Evolutionary conservation across 1,284 basidiomycete species (phyloP), one percentile per base, ranked within the genome.

Genomic region (Pseudozyma tsukubaensis): DNA sequence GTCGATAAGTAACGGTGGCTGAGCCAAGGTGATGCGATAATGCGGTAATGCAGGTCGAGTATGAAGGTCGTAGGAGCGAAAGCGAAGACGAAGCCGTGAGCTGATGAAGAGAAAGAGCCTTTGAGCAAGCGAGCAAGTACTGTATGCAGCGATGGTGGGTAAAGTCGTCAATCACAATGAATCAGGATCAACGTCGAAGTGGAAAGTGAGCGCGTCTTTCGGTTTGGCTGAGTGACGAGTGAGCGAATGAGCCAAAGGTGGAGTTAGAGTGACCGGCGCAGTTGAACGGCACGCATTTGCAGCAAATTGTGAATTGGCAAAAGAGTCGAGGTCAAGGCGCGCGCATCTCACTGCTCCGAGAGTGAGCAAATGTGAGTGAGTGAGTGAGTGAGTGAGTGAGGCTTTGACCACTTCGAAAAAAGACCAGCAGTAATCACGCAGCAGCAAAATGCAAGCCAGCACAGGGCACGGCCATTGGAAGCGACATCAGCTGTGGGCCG

Each of bases 51-150:
- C 24, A 29, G 24, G 3, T 29, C 24, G 24, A 29, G 36, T 18
- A 52, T 51, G 36, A 29, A 57, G 49, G 37, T 57, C 42, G 21
- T 52, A 56, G 54, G 54, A 45, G 43, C 45, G 58, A 19, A 35
- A 10, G 32, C 12, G 12, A 9, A 47, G 5, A 16, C 21, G 19
- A 50, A 40, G 50, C 36, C 36, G 50, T 51, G 50, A 40, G 18
- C 10, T 52, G 50, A 52, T 21, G 21, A 39, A 39, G 50, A 16
- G 14, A 40, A 34, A 6, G 24, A 16, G 29, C 19, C 24, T 29
- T 29, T 6, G 29, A 52, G 50, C 39, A 42, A 21, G 36, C 5
- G 16, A 37, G 24, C 24, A 21, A 19, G 13, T 18, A n/a, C n/a
- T n/a, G n/a, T n/a, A 51, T 19, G 43, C 39, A 40, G 35, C 19